These are phyloP conservation scores for Trebouxia gelatinosa DNA, from an alignment of 163 green algal species.

Conservation along the genomic window DNA sequence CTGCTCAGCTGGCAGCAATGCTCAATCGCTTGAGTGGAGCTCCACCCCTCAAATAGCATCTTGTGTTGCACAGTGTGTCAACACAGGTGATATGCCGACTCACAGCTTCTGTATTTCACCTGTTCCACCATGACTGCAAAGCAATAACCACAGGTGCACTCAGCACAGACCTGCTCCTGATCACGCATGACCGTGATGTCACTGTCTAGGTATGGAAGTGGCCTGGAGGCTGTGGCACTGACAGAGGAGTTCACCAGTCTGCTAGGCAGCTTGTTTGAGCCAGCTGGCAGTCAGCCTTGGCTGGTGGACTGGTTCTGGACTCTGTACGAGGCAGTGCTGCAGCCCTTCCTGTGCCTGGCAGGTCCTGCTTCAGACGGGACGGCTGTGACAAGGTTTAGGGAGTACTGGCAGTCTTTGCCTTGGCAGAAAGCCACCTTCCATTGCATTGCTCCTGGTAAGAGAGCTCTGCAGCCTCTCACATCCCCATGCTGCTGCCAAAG, in stretches of 20 bases:
- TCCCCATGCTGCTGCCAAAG: too few species aligned
- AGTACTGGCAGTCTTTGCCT: slow-evolving; percentile 43
- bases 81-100: too few species aligned
- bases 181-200: neutral
- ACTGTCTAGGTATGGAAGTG: slow-evolving; percentile 30
- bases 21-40: too few species aligned
- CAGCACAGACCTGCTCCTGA: neutral
- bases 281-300: slow-evolving; percentile 35
- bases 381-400: slow-evolving; percentile 28
- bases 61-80: too few species aligned
- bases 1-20: too few species aligned
- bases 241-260: slow-evolving; percentile 43
- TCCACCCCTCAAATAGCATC: too few species aligned
- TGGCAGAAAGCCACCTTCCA: slow-evolving; percentile 48
- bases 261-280: slow-evolving; percentile 42
- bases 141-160: neutral
- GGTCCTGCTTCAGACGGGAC: slow-evolving; percentile 30
- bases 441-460: slow-evolving; percentile 28
- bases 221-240: slow-evolving; percentile 25
- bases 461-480: too few species aligned
- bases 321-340: slow-evolving; percentile 43
- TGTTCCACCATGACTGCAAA: slow-evolving; percentile 19
- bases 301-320: slow-evolving; percentile 46
- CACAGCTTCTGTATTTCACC: too few species aligned
- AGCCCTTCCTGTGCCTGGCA: slow-evolving; percentile 40